Evolutionary conservation across 371 early-diverging fungal genomes (phyloP).

Genomic region (Lichtheimia ornata): DNA sequence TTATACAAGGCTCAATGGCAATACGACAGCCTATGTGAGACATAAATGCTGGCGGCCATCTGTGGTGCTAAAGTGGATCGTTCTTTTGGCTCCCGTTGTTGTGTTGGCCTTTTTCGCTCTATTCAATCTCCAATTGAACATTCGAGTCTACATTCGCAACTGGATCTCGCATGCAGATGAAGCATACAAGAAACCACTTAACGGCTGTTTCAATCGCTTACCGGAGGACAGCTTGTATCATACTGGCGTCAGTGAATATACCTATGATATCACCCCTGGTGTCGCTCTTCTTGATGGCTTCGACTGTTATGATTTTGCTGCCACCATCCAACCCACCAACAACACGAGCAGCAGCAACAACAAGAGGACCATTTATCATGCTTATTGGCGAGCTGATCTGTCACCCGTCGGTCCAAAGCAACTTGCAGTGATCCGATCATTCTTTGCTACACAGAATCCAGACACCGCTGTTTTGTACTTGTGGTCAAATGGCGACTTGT

Average conservation of each 20-base stretch:
- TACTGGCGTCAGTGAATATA: conserved; percentile 28
- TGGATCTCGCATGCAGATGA: conserved; percentile 56
- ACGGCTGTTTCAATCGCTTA: conserved; percentile 46
- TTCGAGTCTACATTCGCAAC: conserved; percentile 51
- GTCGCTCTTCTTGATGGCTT: conserved; percentile 46
- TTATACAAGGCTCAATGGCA: conserved; percentile 11
- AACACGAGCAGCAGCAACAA: background rate
- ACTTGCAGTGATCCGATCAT: conserved; percentile 46
- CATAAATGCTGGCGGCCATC: conserved; percentile 36
- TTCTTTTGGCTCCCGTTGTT: conserved; percentile 13
- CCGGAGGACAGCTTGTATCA: conserved; percentile 39
- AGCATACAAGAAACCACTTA: conserved; percentile 37
- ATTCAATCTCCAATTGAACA: conserved; percentile 48
- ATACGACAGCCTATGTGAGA: conserved; percentile 23
- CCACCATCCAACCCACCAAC: conserved; percentile 32
- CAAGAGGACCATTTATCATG: conserved; percentile 40
- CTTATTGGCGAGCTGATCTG: conserved; percentile 57
- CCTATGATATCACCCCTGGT: conserved; percentile 48
- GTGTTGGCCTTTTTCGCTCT: conserved; percentile 39
- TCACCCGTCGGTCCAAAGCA: conserved; percentile 52
- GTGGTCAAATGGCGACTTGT: conserved; percentile 56
- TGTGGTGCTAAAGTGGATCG: conserved; percentile 30
- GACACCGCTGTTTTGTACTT: conserved; percentile 39
- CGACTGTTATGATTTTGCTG: conserved; percentile 58
- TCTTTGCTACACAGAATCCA: conserved; percentile 51